Conservation (phyloP, 805 yeast species). For the Candida saitoana region DNA sequence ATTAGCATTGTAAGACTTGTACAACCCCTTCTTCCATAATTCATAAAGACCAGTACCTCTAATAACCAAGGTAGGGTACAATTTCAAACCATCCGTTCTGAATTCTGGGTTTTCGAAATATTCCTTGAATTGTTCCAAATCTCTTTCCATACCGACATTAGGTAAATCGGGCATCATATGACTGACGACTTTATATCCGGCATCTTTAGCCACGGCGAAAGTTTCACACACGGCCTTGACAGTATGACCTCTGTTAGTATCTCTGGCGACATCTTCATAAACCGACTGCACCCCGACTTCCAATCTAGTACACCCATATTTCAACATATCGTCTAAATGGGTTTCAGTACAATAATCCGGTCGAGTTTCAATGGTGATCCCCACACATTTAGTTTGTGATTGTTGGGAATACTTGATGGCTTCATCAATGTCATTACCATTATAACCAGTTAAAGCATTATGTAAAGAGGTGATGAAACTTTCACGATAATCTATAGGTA, state of each 20-base stretch:
- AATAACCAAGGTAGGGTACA: constrained; percentile 93
- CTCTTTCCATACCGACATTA: constrained; percentile 98
- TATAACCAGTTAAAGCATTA: constrained; percentile 91
- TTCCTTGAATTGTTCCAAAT: constrained; percentile 90
- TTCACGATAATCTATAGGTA: constrained; percentile 87
- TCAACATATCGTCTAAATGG: constrained; percentile 91
- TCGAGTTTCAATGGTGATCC: constrained; percentile 96
- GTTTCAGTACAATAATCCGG: constrained; percentile 98
- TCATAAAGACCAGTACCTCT: constrained; percentile 97
- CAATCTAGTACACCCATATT: constrained; percentile 93
- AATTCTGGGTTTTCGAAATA: constrained; percentile 96
- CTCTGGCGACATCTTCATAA: constrained; percentile 97
- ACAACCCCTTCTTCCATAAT: constrained; percentile 93
- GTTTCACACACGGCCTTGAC: constrained; percentile 95
- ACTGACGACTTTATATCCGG: constrained; percentile 95
- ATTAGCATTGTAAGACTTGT: constrained; percentile 91
- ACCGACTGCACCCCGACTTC: constrained; percentile 97
- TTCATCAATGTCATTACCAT: constrained; percentile 83
- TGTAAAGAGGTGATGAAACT: constrained; percentile 84
- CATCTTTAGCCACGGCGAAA: constrained; percentile 92
- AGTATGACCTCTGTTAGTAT: constrained; percentile 96
- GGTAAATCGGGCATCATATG: constrained; percentile 99
- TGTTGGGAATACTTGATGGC: constrained; percentile 90
- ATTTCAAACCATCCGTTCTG: constrained; percentile 92
- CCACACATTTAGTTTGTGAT: constrained; percentile 94